Conservation (phyloP, 352 stramenopile genomes). For the Globisporangium rhizosaccharum region DNA sequence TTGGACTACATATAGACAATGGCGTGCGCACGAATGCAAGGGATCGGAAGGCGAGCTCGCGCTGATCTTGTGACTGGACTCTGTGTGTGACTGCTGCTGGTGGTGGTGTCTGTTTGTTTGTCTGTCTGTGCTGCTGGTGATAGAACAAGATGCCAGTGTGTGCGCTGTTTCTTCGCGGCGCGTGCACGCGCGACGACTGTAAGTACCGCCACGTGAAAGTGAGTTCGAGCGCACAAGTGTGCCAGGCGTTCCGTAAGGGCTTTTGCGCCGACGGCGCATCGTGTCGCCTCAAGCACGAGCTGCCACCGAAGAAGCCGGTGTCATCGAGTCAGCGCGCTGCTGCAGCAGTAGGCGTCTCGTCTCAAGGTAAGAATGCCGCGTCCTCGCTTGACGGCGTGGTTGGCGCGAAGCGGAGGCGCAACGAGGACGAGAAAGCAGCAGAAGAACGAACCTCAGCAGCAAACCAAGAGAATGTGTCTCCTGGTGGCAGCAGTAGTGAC, state of each 20-base stretch:
- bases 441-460: neutral
- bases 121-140: neutral
- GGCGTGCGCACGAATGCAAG: neutral
- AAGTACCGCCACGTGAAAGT: conserved; percentile 84
- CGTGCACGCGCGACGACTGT: conserved; percentile 67
- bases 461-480: conserved; percentile 12
- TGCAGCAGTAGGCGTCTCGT: neutral
- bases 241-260: conserved; percentile 57
- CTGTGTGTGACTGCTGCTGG: conserved; percentile 8
- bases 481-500: neutral
- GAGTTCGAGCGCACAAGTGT: conserved; percentile 51
- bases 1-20: conserved; percentile 13
- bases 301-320: conserved; percentile 25
- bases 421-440: neutral
- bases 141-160: conserved; percentile 85
- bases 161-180: conserved; percentile 67
- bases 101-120: conserved; percentile 8
- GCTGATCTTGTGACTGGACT: conserved; percentile 2
- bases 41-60: neutral
- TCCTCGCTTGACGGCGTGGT: neutral
- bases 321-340: conserved; percentile 4
- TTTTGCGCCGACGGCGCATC: conserved; percentile 51
- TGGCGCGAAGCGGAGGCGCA: neutral
- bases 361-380: conserved; percentile 29
- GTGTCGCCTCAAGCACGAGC: conserved; percentile 63